Evolutionary conservation across 2,329 filamentous ascomycete species (phyloP).

Genomic region (Periconia sp.): DNA sequence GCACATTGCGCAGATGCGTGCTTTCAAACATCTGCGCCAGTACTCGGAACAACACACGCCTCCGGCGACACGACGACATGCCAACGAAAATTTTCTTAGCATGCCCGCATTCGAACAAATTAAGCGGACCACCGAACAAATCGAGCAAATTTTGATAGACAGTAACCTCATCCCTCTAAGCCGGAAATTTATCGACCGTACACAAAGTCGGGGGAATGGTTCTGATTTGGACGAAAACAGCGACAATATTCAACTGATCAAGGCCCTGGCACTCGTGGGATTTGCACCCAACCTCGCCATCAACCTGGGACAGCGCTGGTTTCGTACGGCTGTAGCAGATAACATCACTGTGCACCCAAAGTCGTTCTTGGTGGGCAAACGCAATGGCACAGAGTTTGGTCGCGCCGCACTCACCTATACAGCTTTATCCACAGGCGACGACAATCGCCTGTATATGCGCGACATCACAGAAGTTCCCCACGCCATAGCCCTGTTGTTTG

Average conservation of each 20-base stretch:
- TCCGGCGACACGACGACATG: background rate
- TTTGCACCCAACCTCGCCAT: constrained; percentile 4
- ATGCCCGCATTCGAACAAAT: constrained; percentile 1
- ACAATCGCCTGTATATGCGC: background rate
- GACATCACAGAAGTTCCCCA: constrained; percentile 1
- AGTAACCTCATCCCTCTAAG: background rate
- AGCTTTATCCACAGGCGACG: background rate
- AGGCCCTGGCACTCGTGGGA: constrained; percentile 2
- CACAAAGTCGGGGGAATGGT: background rate
- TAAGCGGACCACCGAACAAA: background rate
- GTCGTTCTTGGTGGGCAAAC: background rate
- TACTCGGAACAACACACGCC: background rate
- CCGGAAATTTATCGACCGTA: background rate
- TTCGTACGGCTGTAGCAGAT: background rate
- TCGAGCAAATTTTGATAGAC: background rate
- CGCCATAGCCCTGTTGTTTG: constrained; percentile 2
- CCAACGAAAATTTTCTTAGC: background rate
- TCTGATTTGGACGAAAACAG: constrained; percentile 1
- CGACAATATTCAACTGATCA: constrained; percentile 1
- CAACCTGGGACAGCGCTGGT: background rate
- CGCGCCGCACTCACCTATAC: background rate
- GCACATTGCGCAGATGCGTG: constrained; percentile 1
- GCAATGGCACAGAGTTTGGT: background rate
- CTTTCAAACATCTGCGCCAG: background rate
- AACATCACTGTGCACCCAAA: background rate